phyloP scores from a whole-genome alignment of 495 filamentous ascomycete species.

The Penicillium cosmopolitanum region DNA sequence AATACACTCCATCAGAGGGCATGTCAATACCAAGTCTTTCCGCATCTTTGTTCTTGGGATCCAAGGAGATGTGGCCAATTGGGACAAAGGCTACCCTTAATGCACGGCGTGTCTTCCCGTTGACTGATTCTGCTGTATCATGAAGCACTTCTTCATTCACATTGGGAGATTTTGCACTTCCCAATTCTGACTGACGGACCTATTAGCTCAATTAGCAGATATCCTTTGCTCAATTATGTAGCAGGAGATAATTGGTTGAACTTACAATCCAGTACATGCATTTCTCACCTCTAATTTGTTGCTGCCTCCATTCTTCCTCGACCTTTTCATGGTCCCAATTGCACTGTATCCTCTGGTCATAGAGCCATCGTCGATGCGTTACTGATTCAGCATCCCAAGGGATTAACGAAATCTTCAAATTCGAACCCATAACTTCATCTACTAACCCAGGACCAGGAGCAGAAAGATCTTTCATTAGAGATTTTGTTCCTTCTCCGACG shows the following conservation, averaged over 20 bases:
- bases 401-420: neutral
- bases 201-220: too few relatives aligned
- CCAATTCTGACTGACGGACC: too few relatives aligned
- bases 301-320: neutral
- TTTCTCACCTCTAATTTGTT: neutral
- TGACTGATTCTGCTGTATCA: conserved; percentile 29
- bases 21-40: conserved; percentile 22
- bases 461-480: too few relatives aligned
- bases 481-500: too few relatives aligned
- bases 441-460: too few relatives aligned
- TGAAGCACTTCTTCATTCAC: conserved; percentile 7
- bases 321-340: neutral
- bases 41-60: conserved; percentile 22
- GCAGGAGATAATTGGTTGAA: neutral
- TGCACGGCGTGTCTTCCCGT: conserved; percentile 21
- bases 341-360: neutral
- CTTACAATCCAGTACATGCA: conserved; percentile 1
- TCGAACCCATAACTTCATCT: neutral
- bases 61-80: conserved; percentile 37
- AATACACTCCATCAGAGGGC: conserved; percentile 24
- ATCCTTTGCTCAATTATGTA: too few relatives aligned
- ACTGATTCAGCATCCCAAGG: neutral
- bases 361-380: neutral
- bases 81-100: conserved; percentile 23
- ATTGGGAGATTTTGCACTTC: neutral